Conservation (phyloP, 2,329 filamentous ascomycete genomes). For the Colletotrichum cuscutae region DNA sequence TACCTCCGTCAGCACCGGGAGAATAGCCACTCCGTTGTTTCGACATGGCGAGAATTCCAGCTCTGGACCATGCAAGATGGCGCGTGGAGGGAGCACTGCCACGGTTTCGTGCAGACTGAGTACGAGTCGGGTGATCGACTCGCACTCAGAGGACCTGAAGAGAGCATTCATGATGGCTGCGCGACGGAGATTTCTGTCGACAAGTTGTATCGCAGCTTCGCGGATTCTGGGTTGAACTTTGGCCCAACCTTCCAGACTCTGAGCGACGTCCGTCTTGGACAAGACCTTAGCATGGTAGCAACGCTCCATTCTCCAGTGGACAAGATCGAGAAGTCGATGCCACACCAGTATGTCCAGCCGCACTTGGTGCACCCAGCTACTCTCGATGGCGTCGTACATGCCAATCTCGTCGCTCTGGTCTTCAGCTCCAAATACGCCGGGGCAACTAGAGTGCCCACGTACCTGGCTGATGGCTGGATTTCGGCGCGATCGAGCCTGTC, state of each 20-base stretch:
- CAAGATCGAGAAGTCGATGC: slow-evolving; percentile 34
- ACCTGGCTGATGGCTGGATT: slow-evolving; percentile 20
- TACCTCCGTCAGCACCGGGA: slow-evolving; percentile 34
- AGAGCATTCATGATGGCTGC: neutral
- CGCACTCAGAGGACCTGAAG: neutral
- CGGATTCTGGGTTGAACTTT: slow-evolving; percentile 34
- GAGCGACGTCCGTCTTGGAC: slow-evolving; percentile 21
- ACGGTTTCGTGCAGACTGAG: slow-evolving; percentile 38
- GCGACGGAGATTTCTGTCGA: slow-evolving; percentile 19
- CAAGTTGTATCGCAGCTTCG: slow-evolving; percentile 33
- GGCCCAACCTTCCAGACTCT: slow-evolving; percentile 36
- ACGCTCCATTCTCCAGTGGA: slow-evolving; percentile 14
- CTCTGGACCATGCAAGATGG: slow-evolving; percentile 37
- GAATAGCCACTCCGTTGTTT: slow-evolving; percentile 29
- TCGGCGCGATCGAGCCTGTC: neutral
- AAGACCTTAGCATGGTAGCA: slow-evolving; percentile 16
- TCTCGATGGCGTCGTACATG: slow-evolving; percentile 47
- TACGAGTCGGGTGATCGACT: slow-evolving; percentile 13
- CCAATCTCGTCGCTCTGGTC: slow-evolving; percentile 30
- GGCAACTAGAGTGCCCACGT: slow-evolving; percentile 24
- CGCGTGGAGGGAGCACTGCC: slow-evolving; percentile 42
- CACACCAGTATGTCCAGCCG: slow-evolving; percentile 37
- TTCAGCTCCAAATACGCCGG: neutral
- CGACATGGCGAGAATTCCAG: slow-evolving; percentile 39
- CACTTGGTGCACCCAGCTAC: slow-evolving; percentile 49